These are phyloP conservation scores for Solanum bukasovii DNA, from an alignment of 257 asterid genomes.

Conservation along the genomic window DNA sequence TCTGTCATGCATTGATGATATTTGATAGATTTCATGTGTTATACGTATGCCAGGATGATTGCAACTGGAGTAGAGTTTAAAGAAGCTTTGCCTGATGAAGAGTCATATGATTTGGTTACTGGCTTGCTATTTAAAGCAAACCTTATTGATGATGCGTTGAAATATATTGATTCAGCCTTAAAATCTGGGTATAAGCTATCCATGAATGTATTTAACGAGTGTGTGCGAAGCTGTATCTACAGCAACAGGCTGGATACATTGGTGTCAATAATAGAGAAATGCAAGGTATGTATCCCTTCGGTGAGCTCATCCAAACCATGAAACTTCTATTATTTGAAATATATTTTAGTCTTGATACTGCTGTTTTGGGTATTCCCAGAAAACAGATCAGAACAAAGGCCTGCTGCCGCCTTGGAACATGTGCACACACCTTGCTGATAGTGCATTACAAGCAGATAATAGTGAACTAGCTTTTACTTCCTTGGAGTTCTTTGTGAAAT, in stretches of 20 bases:
- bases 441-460: constrained; percentile 61
- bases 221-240: constrained; percentile 37
- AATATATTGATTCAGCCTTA: constrained; percentile 47
- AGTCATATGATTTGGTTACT: constrained; percentile 68
- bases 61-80: constrained; percentile 48
- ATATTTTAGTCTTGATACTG: neutral
- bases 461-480: constrained; percentile 56
- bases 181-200: constrained; percentile 62
- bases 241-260: constrained; percentile 50
- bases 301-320: neutral
- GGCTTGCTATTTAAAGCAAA: constrained; percentile 50
- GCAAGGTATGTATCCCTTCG: constrained; percentile 52
- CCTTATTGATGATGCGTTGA: constrained; percentile 59
- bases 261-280: constrained; percentile 68
- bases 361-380: constrained; percentile 37
- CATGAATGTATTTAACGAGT: constrained; percentile 35
- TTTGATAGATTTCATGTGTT: constrained; percentile 17
- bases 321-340: neutral
- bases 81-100: constrained; percentile 75
- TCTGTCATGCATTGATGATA: neutral
- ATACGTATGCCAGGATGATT: constrained; percentile 65
- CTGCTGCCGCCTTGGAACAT: constrained; percentile 58
- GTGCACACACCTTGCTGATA: constrained; percentile 60
- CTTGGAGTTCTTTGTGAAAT: constrained; percentile 68
- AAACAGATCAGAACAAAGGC: constrained; percentile 80